Conservation (phyloP, 23 red algal species). For the Gracilaria vermiculophylla region DNA sequence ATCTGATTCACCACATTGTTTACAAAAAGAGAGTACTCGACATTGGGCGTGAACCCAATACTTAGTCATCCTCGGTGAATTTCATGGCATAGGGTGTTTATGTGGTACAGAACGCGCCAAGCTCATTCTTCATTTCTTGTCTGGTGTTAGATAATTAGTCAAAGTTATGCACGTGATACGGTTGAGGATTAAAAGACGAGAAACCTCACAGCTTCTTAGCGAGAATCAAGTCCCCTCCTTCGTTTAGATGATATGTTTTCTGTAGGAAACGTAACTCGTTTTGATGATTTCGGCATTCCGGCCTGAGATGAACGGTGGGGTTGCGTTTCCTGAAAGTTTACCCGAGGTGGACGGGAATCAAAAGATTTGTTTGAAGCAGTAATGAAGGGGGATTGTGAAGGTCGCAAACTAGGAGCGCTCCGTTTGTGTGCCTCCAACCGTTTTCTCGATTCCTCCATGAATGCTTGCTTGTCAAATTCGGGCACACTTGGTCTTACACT, state of each 20-base stretch:
- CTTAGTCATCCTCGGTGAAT: background rate
- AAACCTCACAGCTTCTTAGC: background rate
- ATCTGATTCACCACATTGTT: no score
- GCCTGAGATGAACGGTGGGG: background rate
- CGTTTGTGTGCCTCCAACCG: constrained; percentile 8
- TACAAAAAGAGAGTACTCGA: no score
- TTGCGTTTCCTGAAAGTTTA: background rate
- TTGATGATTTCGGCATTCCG: background rate
- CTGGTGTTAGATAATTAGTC: background rate
- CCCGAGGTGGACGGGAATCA: background rate
- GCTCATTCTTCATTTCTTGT: background rate
- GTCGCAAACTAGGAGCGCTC: background rate
- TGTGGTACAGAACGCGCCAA: background rate
- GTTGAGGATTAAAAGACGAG: background rate
- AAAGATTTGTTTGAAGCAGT: background rate
- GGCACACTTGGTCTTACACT: background rate
- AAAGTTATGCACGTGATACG: background rate
- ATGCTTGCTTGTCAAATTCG: background rate
- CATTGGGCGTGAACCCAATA: no score
- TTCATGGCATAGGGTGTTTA: background rate
- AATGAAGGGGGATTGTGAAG: background rate
- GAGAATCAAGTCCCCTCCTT: background rate
- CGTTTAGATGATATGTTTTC: background rate
- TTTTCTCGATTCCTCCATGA: background rate
- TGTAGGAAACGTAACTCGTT: background rate